phyloP scores from a whole-genome alignment of 441 rosid species.

The Hypseocharis bilobata region DNA sequence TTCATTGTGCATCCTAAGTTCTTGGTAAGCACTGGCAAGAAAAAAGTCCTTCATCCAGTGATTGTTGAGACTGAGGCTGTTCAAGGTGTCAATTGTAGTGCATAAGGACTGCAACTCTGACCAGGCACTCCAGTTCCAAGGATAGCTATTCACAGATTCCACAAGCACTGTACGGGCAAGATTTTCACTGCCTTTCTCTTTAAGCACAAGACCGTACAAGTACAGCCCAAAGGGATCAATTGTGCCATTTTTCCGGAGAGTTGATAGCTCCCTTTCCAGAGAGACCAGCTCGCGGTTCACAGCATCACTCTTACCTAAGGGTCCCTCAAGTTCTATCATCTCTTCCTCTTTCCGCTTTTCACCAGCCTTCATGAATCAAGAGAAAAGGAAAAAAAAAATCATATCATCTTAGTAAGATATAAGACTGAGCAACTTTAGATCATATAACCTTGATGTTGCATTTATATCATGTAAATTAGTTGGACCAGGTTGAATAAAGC shows the following conservation, averaged over 20 bases:
- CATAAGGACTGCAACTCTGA: conserved; percentile 74
- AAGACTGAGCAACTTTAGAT: no score
- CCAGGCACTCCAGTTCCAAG: conserved; percentile 99
- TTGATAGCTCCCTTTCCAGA: conserved; percentile 71
- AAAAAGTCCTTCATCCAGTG: conserved; percentile 97
- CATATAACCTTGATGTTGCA: no score
- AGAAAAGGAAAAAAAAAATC: neutral
- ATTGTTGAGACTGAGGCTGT: conserved; percentile 55
- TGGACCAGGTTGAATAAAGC: no score
- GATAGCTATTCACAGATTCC: conserved; percentile 82
- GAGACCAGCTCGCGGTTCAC: conserved; percentile 62
- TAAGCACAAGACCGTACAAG: conserved; percentile 77
- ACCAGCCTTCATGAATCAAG: conserved; percentile 52
- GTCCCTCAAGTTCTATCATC: conserved; percentile 78
- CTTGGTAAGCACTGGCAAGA: conserved; percentile 71
- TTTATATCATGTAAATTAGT: no score
- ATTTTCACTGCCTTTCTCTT: conserved; percentile 70
- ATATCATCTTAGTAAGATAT: neutral
- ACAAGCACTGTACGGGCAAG: conserved; percentile 67
- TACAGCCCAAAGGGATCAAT: conserved; percentile 81
- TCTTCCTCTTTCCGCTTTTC: conserved; percentile 94
- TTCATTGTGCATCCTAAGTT: conserved; percentile 76
- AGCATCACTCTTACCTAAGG: conserved; percentile 66
- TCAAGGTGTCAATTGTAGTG: conserved; percentile 54
- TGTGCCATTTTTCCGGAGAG: conserved; percentile 54